Base-by-base conservation (phyloP, 1,284 basidiomycete species). In the Amylostereum chailletii region DNA sequence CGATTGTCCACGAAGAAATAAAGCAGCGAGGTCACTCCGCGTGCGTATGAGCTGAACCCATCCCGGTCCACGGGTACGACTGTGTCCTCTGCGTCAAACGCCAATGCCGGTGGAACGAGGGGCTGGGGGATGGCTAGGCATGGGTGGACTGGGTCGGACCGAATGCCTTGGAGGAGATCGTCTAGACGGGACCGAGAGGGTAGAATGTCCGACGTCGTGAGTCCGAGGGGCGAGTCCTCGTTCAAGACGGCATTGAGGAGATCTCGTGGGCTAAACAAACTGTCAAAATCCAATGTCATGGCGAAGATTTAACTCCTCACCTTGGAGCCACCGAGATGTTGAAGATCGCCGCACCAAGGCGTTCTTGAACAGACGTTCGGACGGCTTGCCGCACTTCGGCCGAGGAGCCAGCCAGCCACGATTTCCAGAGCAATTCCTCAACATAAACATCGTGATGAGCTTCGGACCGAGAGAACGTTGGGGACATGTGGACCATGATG, bases 41-140 rank as follows among this genome's bases (percentile, higher is more conserved):
- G 80, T 0, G 83, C 81, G 57, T 90, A 92, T 3, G 72, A 58
- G 0, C 77, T 72, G 37, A 79, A 76, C 0, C 81, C 83, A 19
- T 67, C 65, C 0, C 53, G 53, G 56, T 89, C 79, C 47, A 51
- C 33, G 31, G 53, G 42, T 3, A 54, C 41, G 27, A 34, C 34
- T n/a, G 38, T 47, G 10, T 57, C 53, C 2, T 53, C 47, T 2
- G 52, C 47, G 3, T 57, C 52, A 52, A 64, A 62, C 26, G 55
- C 51, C 9, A 65, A 61, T 26, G 64, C 40, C 4, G 75, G 72
- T 6, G 77, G 75, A n/a, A 85, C 68, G n/a, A 83, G 69, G 1
- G 77, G 70, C 48, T 86, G 78, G 19, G 83, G 59, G 31, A 88
- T 76, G 0, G 80, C 79, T 26, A 91, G 65, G 50, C 79, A 81